phyloP scores from a whole-genome alignment of 176 grass and related monocot genomes.

The Echinochloa phyllopogon region DNA sequence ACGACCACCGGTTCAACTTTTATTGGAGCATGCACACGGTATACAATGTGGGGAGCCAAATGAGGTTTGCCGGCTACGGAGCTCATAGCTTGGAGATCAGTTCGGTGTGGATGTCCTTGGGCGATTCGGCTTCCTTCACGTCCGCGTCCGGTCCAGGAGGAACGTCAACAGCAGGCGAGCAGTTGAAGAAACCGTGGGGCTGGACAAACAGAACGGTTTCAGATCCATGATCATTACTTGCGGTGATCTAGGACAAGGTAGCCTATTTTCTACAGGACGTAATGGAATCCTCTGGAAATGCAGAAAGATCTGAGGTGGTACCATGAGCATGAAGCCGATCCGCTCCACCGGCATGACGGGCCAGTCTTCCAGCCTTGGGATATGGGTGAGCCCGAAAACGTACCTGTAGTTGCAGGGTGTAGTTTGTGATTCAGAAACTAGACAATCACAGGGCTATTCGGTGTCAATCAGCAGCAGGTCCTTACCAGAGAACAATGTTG shows the following conservation, averaged over 20 bases:
- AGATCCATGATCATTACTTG: background rate
- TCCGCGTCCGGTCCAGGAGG: constrained; percentile 54
- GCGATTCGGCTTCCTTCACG: constrained; percentile 49
- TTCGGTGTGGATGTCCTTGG: constrained; percentile 58
- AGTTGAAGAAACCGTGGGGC: constrained; percentile 88
- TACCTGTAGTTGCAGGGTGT: constrained; percentile 53
- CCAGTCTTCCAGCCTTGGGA: constrained; percentile 93
- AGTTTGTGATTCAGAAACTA: background rate
- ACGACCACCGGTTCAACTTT: background rate
- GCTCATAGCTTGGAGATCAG: constrained; percentile 72
- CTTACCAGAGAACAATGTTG: constrained; percentile 87
- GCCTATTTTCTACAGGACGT: background rate
- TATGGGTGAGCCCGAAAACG: constrained; percentile 87
- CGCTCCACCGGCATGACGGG: constrained; percentile 92
- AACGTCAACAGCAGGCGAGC: constrained; percentile 73
- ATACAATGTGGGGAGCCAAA: background rate
- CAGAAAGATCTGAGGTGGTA: constrained; percentile 23
- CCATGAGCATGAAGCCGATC: constrained; percentile 97
- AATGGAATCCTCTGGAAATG: background rate
- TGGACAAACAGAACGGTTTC: constrained; percentile 29
- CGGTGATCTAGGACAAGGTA: constrained; percentile 2
- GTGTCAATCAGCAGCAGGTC: constrained; percentile 26
- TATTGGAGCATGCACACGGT: background rate
- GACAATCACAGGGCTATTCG: background rate
- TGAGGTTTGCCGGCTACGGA: background rate